phyloP scores from a whole-genome alignment of 257 asterid species.

The Oldenlandia corymbosa region DNA sequence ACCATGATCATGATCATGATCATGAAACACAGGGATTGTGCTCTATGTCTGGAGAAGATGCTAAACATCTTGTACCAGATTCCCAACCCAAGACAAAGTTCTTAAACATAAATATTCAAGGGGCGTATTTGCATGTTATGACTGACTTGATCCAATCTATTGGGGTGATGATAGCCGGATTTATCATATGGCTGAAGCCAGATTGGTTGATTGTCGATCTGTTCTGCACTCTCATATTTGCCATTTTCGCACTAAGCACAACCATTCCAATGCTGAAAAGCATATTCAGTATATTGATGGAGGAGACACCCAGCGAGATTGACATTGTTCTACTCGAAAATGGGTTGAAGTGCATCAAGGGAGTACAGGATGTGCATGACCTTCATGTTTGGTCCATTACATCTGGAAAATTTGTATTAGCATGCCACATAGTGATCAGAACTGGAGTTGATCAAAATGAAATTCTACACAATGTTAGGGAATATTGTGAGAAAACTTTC shows the following conservation, averaged over 20 bases:
- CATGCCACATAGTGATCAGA: slow-evolving; percentile 57
- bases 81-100: slow-evolving; percentile 20
- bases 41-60: slow-evolving; percentile 27
- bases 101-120: slow-evolving; percentile 61
- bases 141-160: slow-evolving; percentile 63
- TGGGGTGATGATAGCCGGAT: slow-evolving; percentile 84
- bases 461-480: slow-evolving; percentile 39
- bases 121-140: slow-evolving; percentile 70
- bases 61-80: slow-evolving; percentile 26
- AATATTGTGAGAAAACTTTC: slow-evolving; percentile 38
- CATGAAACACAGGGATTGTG: slow-evolving; percentile 29
- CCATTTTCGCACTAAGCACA: slow-evolving; percentile 42
- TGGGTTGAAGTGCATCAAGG: slow-evolving; percentile 43
- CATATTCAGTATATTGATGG: slow-evolving; percentile 52
- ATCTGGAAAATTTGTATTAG: slow-evolving; percentile 45
- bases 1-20: slow-evolving; percentile 20
- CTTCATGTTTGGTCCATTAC: slow-evolving; percentile 79
- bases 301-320: slow-evolving; percentile 56
- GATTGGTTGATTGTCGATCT: slow-evolving; percentile 67
- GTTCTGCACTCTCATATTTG: slow-evolving; percentile 54
- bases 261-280: slow-evolving; percentile 58
- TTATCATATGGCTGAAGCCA: slow-evolving; percentile 66
- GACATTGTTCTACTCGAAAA: slow-evolving; percentile 40
- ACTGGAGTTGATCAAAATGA: slow-evolving; percentile 39
- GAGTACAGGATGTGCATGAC: slow-evolving; percentile 61